A percentile compares a stretch with the other conserved stretches of the same genome.
phyloP scores from a whole-genome alignment of 345 rosid genomes.

The Fremontodendron californicum region DNA sequence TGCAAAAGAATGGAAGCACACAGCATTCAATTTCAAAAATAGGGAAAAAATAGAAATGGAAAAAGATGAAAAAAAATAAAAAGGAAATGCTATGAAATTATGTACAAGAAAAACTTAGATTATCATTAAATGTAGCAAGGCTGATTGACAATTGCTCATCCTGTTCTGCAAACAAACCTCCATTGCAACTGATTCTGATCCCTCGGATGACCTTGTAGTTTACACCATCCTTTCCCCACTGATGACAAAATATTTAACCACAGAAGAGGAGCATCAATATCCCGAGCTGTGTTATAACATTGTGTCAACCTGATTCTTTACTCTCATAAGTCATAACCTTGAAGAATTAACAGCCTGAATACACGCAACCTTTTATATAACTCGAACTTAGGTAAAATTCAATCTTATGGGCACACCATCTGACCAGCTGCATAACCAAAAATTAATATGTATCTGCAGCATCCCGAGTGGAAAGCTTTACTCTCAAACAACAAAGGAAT shows the following conservation, averaged over 20 bases:
- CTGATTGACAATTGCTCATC: slow-evolving; percentile 4
- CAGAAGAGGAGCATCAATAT: neutral
- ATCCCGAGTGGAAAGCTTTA: slow-evolving; percentile 17
- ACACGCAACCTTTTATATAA: slow-evolving; percentile 23
- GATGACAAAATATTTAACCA: slow-evolving; percentile 3
- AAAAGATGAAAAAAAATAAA: neutral
- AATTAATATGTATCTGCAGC: slow-evolving; percentile 17
- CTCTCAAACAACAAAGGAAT: slow-evolving; percentile 9
- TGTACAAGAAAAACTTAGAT: slow-evolving; percentile 14
- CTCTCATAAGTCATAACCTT: neutral
- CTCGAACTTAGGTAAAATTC: slow-evolving; percentile 19
- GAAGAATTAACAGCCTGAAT: slow-evolving; percentile 6
- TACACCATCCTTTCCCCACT: neutral
- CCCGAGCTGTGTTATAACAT: neutral
- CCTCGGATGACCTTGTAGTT: neutral
- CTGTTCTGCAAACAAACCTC: slow-evolving; percentile 5
- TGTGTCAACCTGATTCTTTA: neutral
- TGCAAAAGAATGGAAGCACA: neutral
- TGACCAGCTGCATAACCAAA: slow-evolving; percentile 3
- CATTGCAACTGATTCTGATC: neutral
- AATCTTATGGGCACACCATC: slow-evolving; percentile 11
- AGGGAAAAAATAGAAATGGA: neutral
- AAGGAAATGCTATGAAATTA: neutral
- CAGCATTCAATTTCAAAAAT: slow-evolving; percentile 7
- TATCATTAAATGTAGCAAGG: slow-evolving; percentile 11